A percentile compares a stretch with the other conserved stretches of the same genome.
Evolutionary conservation across 163 green algal genomes (phyloP).

Genomic region (Volvox carteri): DNA sequence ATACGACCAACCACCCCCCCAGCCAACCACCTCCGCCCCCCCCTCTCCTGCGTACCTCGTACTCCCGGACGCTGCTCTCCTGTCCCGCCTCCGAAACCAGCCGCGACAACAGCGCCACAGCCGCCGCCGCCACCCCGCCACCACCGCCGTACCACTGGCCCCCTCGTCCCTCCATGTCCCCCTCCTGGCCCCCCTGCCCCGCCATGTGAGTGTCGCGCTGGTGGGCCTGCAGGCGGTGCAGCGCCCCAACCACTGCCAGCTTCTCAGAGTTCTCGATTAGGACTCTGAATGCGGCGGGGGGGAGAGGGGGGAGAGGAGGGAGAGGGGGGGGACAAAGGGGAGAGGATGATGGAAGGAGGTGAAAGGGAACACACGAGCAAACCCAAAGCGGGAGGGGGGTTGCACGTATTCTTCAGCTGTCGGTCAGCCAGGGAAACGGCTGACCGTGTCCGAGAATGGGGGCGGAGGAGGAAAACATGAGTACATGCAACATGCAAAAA

Average conservation of each 20-base stretch:
- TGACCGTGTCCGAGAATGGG: no score
- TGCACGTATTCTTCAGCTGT: no score
- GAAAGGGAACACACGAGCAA: no score
- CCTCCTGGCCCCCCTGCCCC: not conserved
- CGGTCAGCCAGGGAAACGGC: no score
- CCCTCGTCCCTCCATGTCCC: not conserved
- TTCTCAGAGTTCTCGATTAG: slow-evolving; percentile 68
- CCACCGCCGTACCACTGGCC: not conserved
- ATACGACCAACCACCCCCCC: no score
- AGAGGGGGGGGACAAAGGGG: not conserved
- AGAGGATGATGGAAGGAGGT: not conserved
- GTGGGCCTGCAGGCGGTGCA: slow-evolving; percentile 57
- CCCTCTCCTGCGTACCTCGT: slow-evolving; percentile 24
- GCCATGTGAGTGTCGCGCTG: slow-evolving; percentile 34
- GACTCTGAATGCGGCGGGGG: not conserved
- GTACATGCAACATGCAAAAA: no score
- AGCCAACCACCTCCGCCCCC: no score
- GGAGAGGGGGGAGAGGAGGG: not conserved
- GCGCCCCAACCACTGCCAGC: slow-evolving; percentile 54
- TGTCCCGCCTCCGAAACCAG: slow-evolving; percentile 48
- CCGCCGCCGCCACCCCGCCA: not conserved
- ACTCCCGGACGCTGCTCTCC: slow-evolving; percentile 50
- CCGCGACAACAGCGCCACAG: slow-evolving; percentile 34
- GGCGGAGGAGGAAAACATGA: no score
- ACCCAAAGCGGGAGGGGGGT: no score